These are phyloP conservation scores for Beta corolliflora DNA, from an alignment of 179 eudicot species.

Conservation along the genomic window DNA sequence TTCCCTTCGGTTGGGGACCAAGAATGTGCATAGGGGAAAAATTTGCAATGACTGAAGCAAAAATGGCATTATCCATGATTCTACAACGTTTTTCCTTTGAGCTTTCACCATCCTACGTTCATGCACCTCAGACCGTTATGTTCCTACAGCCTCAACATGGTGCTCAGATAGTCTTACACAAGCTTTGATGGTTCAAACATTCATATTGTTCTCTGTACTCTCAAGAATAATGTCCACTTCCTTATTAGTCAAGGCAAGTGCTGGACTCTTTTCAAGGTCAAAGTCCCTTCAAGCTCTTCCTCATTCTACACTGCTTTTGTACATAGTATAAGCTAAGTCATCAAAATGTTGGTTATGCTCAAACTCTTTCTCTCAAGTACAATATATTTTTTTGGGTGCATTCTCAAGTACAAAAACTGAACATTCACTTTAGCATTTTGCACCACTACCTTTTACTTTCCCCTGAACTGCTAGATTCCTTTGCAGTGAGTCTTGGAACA, in stretches of 20 bases:
- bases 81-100: slow-evolving; percentile 32
- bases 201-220: neutral
- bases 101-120: slow-evolving; percentile 33
- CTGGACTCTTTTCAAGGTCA: no score
- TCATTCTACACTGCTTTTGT: no score
- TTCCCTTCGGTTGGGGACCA: slow-evolving; percentile 38
- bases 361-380: no score
- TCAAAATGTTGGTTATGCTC: no score
- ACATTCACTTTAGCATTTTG: no score
- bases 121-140: slow-evolving; percentile 29
- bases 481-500: no score
- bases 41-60: slow-evolving; percentile 32
- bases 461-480: no score
- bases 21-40: slow-evolving; percentile 36
- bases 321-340: no score
- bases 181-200: slow-evolving; percentile 1
- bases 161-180: slow-evolving; percentile 30
- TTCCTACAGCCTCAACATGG: slow-evolving; percentile 36
- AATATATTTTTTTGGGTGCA: no score
- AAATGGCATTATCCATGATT: slow-evolving; percentile 32
- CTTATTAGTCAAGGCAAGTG: neutral
- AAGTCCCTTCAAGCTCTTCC: no score
- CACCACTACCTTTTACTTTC: no score
- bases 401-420: no score
- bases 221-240: neutral